phyloP scores from a whole-genome alignment of 1,284 basidiomycete genomes.

The Cryptococcus jaspeensis region DNA sequence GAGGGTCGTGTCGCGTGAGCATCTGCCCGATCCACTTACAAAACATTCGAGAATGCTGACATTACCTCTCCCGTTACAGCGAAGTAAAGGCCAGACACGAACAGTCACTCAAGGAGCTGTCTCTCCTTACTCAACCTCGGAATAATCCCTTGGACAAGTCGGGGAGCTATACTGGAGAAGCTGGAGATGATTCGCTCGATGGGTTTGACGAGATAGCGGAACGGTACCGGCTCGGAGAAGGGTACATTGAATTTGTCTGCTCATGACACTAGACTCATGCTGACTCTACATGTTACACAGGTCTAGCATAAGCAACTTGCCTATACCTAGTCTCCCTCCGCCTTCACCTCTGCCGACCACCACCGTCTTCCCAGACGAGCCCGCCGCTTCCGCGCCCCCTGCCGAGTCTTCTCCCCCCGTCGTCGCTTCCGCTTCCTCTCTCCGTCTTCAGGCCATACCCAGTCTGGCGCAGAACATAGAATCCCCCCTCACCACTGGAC shows the following conservation, averaged over 20 bases:
- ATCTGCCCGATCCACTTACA: neutral
- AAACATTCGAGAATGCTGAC: too few relatives aligned
- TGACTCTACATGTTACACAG: conserved; percentile 9
- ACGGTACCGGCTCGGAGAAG: conserved; percentile 32
- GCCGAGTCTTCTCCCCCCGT: conserved; percentile 2
- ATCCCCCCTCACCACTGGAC: neutral
- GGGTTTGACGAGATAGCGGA: conserved; percentile 35
- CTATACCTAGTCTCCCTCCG: conserved; percentile 32
- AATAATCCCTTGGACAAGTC: conserved; percentile 20
- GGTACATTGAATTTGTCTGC: conserved; percentile 13
- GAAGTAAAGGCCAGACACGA: conserved; percentile 33
- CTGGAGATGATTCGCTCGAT: conserved; percentile 13
- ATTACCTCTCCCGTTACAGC: conserved; percentile 7
- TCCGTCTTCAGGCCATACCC: neutral
- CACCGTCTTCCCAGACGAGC: conserved; percentile 41
- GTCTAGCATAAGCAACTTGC: conserved; percentile 25
- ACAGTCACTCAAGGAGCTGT: conserved; percentile 28
- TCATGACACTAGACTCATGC: neutral
- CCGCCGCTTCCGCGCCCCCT: conserved; percentile 1
- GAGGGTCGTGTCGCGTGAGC: conserved; percentile 27
- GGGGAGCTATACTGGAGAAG: conserved; percentile 13
- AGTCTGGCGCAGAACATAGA: neutral
- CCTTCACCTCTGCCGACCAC: conserved; percentile 32
- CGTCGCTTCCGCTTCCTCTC: too few relatives aligned
- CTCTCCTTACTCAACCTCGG: conserved; percentile 31